Conservation (phyloP, 495 filamentous ascomycete species). For the Tuber microsphaerosporum region DNA sequence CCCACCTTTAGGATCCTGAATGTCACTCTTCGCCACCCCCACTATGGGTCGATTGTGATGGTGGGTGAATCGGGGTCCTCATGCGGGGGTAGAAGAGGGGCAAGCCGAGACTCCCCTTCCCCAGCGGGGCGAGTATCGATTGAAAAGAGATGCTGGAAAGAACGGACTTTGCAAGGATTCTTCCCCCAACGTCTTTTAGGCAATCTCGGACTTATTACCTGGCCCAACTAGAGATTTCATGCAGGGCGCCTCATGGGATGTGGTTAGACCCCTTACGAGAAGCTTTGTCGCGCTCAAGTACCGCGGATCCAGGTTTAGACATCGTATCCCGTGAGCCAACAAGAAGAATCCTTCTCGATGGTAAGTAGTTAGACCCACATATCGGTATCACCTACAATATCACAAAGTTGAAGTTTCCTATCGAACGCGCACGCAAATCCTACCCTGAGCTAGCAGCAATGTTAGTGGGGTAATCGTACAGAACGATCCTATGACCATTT, state of each 20-base stretch:
- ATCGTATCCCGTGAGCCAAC: background rate
- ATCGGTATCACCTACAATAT: slow-evolving; percentile 1
- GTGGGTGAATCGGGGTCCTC: background rate
- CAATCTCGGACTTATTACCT: background rate
- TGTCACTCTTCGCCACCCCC: background rate
- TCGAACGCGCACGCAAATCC: background rate
- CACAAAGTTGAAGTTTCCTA: background rate
- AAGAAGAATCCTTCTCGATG: background rate
- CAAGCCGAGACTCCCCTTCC: background rate
- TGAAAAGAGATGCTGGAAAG: background rate
- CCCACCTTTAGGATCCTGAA: background rate
- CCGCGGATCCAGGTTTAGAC: background rate
- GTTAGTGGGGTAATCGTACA: background rate
- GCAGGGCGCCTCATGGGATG: background rate
- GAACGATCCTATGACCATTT: background rate
- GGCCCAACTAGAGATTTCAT: background rate
- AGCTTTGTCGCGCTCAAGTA: background rate
- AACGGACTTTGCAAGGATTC: background rate
- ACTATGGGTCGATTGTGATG: background rate
- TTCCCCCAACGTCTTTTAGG: background rate
- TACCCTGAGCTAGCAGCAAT: background rate
- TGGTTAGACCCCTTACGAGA: background rate
- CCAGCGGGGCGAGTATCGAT: background rate
- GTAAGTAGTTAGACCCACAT: background rate
- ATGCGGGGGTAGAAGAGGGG: background rate